Percentiles rank a stretch among this genome's conserved stretches.
Evolutionary conservation across 192 early-diverging fungal genomes (phyloP).

Genomic region (Coemansia sp.): DNA sequence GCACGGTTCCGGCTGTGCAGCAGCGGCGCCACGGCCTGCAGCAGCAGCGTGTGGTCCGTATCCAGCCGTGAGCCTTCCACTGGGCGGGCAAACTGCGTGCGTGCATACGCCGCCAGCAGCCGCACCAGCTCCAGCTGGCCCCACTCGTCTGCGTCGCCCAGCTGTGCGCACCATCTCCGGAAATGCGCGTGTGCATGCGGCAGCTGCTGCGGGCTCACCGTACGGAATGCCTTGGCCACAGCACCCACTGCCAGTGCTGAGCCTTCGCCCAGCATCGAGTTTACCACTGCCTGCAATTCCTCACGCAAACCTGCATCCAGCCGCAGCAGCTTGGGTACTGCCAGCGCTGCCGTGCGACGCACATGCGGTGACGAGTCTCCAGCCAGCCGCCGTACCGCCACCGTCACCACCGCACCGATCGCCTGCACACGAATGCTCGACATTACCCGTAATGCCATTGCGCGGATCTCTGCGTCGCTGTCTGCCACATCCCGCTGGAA

Average conservation of each 20-base stretch:
- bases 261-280: slow-evolving; percentile 73
- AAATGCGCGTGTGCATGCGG: slow-evolving; percentile 88
- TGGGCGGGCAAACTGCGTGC: slow-evolving; percentile 49
- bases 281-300: slow-evolving; percentile 74
- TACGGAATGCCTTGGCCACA: slow-evolving; percentile 78
- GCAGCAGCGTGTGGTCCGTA: slow-evolving; percentile 74
- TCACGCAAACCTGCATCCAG: slow-evolving; percentile 75
- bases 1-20: slow-evolving; percentile 83
- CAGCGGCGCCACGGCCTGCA: slow-evolving; percentile 66
- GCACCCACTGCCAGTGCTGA: slow-evolving; percentile 86
- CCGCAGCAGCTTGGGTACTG: slow-evolving; percentile 76
- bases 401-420: slow-evolving; percentile 86
- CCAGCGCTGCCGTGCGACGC: slow-evolving; percentile 86
- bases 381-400: slow-evolving; percentile 84
- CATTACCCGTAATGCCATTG: slow-evolving; percentile 95
- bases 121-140: slow-evolving; percentile 84
- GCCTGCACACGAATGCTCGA: slow-evolving; percentile 89
- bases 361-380: slow-evolving; percentile 90
- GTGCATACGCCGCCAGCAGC: slow-evolving; percentile 76
- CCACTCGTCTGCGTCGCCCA: slow-evolving; percentile 95
- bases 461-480: slow-evolving; percentile 87
- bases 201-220: slow-evolving; percentile 80
- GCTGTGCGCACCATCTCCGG: slow-evolving; percentile 79
- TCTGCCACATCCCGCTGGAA: slow-evolving; percentile 97
- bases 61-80: slow-evolving; percentile 55